Evolutionary conservation across 257 asterid genomes (phyloP), one percentile per base, ranked within the genome.

Genomic region (Anisodus tanguticus): DNA sequence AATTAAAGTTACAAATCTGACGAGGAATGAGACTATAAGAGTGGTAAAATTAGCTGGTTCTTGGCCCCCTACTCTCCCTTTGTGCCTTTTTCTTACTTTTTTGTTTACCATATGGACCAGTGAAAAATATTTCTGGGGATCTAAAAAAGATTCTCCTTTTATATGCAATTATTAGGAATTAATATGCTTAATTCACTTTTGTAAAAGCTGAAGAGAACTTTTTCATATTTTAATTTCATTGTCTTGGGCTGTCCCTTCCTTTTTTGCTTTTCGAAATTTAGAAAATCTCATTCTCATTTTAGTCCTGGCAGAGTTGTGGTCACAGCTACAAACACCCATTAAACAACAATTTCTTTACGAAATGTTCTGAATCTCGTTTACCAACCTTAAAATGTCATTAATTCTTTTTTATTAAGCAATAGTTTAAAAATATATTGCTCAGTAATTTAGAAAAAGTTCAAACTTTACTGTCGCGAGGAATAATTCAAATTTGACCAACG

Each of bases 41-140:
- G 22, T 86, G 82, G 62, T 82, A 76, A 47, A 74, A 66, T 85
- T 86, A 87, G 88, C 86, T 87, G 90, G 77, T 72, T 70, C 9
- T 67, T 85, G 72, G 86, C 83, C 83, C 66, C 70, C 54, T 49
- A 19, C 2, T 81, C 12, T 19, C 16, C 35, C 19, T 47, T 41
- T 2, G 7, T 47, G 16, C 58, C 80, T 82, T 68, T 82, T 72
- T 72, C 69, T 9, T 10, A 45, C 84, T 47, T 54, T 31, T 57
- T 49, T 79, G 54, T 64, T 19, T 9, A 12, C 22, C 47, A 76
- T 6, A 31, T 41, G 74, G 85, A 15, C 82, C 45, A 22, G 35
- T 51, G 55, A 71, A 68, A 35, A 35, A 6, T 4, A 4, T 41
- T n/a, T 41, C 57, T 81, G 54, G 45, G 84, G 76, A 62, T 81